Percentiles rank a stretch among this genome's conserved stretches.
Evolutionary conservation across 1,284 basidiomycete species (phyloP).

Genomic region (Microbotryum silenes-acaulis): DNA sequence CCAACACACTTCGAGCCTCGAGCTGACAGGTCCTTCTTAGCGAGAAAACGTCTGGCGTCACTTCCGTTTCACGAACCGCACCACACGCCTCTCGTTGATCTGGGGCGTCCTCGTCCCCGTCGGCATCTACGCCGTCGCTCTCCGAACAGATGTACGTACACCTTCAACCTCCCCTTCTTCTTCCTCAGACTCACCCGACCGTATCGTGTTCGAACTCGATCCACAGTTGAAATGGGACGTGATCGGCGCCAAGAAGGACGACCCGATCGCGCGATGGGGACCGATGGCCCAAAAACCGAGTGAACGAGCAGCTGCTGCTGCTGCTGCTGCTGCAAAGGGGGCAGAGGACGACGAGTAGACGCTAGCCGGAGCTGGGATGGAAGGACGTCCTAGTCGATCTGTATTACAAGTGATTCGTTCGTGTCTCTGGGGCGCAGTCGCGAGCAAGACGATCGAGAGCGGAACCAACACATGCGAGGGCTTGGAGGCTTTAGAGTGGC

Average conservation of each 20-base stretch:
- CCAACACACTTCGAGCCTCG: too few species aligned
- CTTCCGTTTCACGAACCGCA: slow-evolving; percentile 36
- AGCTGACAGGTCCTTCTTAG: neutral
- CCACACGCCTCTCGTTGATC: slow-evolving; percentile 27
- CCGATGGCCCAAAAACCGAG: slow-evolving; percentile 7
- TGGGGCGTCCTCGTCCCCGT: slow-evolving; percentile 32
- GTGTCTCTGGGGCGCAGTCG: too few species aligned
- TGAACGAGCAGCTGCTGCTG: slow-evolving; percentile 12
- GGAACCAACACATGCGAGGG: too few species aligned
- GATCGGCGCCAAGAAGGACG: slow-evolving; percentile 17
- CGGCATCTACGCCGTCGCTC: slow-evolving; percentile 19
- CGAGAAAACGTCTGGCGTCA: slow-evolving; percentile 29
- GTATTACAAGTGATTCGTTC: neutral
- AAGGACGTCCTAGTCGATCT: neutral
- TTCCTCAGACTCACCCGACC: neutral
- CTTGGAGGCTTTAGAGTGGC: too few species aligned
- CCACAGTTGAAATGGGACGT: slow-evolving; percentile 32
- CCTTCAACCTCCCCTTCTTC: too few species aligned
- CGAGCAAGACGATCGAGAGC: too few species aligned
- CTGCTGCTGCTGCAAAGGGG: neutral
- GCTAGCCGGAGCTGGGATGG: neutral
- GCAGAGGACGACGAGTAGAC: slow-evolving; percentile 20
- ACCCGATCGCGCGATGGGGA: slow-evolving; percentile 27
- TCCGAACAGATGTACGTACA: slow-evolving; percentile 23
- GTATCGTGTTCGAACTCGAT: too few species aligned